Conservation (phyloP, 352 stramenopile genomes). For the Globisporangium radiosum region DNA sequence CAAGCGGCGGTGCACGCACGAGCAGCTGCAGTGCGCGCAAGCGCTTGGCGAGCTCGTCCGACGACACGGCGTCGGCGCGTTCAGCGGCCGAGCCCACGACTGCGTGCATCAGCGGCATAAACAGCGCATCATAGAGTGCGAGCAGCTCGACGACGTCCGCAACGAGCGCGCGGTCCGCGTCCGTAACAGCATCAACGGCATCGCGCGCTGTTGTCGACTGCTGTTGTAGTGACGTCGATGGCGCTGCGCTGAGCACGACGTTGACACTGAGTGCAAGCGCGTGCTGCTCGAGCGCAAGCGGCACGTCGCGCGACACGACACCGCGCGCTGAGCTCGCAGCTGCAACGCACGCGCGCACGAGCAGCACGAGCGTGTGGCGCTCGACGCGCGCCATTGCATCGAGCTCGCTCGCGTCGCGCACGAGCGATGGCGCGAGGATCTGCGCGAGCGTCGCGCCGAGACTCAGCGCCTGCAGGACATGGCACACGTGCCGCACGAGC, state of each 20-base stretch:
- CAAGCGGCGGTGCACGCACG: slow-evolving; percentile 28
- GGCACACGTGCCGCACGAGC: slow-evolving; percentile 60
- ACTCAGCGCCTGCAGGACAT: slow-evolving; percentile 56
- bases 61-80: slow-evolving; percentile 7
- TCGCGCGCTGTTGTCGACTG: too few relatives aligned
- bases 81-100: slow-evolving; percentile 4
- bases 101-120: slow-evolving; percentile 15
- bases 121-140: slow-evolving; percentile 9
- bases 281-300: slow-evolving; percentile 36
- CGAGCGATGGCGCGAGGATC: slow-evolving; percentile 61
- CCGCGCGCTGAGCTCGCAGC: background rate
- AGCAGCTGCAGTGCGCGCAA: slow-evolving; percentile 46
- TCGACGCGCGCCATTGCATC: slow-evolving; percentile 33
- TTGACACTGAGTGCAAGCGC: slow-evolving; percentile 14
- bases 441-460: slow-evolving; percentile 58
- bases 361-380: slow-evolving; percentile 52
- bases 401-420: slow-evolving; percentile 30
- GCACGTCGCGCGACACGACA: slow-evolving; percentile 29
- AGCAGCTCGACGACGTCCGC: slow-evolving; percentile 18
- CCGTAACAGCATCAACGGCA: background rate
- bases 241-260: slow-evolving; percentile 3
- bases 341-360: slow-evolving; percentile 51
- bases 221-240: background rate
- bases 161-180: slow-evolving; percentile 16
- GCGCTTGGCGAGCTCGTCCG: slow-evolving; percentile 14